phyloP scores from a whole-genome alignment of 768 basidiomycete genomes.

The Hericium erinaceus region DNA sequence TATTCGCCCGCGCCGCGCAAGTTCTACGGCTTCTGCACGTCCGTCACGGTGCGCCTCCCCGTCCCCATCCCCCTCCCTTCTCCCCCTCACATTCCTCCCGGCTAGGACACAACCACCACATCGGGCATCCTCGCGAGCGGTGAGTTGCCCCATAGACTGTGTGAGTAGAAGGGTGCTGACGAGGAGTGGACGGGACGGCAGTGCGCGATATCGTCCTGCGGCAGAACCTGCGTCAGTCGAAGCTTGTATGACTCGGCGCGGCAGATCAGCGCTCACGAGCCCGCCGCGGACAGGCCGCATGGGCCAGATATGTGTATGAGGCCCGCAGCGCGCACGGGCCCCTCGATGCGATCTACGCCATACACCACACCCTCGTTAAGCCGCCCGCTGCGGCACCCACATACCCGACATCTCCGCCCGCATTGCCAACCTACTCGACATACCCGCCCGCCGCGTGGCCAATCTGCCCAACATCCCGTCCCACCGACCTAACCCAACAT shows the following conservation, averaged over 20 bases:
- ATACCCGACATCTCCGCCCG: no score
- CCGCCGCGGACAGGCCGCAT: no score
- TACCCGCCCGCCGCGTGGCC: no score
- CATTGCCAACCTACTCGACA: no score
- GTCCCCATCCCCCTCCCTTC: background rate
- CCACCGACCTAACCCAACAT: no score
- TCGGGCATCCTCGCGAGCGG: slow-evolving; percentile 71
- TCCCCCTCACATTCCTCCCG: background rate
- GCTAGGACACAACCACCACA: slow-evolving; percentile 59
- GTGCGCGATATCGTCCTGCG: slow-evolving; percentile 15
- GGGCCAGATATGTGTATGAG: no score
- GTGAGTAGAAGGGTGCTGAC: background rate
- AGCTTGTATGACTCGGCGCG: slow-evolving; percentile 2
- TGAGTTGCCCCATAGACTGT: slow-evolving; percentile 24
- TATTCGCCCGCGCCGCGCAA: slow-evolving; percentile 66
- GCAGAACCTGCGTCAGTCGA: slow-evolving; percentile 11
- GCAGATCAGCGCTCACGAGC: background rate
- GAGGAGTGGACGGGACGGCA: background rate
- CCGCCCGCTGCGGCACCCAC: no score
- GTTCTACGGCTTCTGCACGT: slow-evolving; percentile 72
- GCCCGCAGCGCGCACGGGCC: no score
- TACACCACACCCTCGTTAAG: no score
- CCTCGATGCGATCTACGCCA: no score
- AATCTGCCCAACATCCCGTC: no score
- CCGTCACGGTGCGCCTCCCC: slow-evolving; percentile 46